These are phyloP conservation scores for Pseudogymnoascus sp. DNA, from an alignment of 2,329 filamentous ascomycete genomes.

Conservation along the genomic window DNA sequence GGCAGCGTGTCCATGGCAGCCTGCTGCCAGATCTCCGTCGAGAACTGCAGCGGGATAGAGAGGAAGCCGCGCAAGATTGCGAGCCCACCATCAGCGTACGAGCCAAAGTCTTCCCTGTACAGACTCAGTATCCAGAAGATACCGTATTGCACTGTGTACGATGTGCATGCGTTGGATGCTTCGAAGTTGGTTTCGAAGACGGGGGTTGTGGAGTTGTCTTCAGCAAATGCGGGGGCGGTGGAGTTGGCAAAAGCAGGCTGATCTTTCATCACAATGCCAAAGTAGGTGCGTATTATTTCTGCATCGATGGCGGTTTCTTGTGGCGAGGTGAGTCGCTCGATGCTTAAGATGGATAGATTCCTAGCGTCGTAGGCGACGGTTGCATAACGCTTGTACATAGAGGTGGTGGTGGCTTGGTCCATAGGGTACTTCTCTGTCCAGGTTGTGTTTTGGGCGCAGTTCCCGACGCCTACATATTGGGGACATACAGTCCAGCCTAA, in stretches of 20 bases:
- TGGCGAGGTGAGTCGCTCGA: not conserved
- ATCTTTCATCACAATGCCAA: not conserved
- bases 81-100: not conserved
- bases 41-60: not conserved
- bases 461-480: not conserved
- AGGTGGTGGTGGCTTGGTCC: constrained; percentile 2
- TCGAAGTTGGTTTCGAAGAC: not conserved
- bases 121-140: not conserved
- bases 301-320: not conserved
- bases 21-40: not conserved
- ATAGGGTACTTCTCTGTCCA: constrained; percentile 2
- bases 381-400: not conserved
- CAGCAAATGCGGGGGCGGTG: not conserved
- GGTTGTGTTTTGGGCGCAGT: not conserved
- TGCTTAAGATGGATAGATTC: constrained; percentile 1
- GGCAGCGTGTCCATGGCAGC: constrained; percentile 3
- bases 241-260: constrained; percentile 1
- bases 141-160: not conserved
- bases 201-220: not conserved
- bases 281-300: constrained; percentile 4
- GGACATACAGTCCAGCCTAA: not conserved
- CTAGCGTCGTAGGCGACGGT: not conserved
- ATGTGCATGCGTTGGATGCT: not conserved
- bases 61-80: constrained; percentile 2
- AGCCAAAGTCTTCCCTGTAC: not conserved